phyloP scores from a whole-genome alignment of 192 early-diverging fungal genomes.

The Physocladia obscura region DNA sequence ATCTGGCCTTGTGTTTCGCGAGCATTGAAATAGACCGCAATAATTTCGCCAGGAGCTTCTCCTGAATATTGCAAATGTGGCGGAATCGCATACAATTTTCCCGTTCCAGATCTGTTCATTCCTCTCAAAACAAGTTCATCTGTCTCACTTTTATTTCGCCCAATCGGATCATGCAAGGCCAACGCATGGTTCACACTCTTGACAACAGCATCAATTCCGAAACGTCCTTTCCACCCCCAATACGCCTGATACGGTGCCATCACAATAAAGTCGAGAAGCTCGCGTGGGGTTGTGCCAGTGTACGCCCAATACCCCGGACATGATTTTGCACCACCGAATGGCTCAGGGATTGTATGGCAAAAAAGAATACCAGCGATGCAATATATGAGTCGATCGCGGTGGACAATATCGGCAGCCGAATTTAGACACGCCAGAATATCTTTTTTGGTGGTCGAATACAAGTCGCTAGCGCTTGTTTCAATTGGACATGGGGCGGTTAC shows the following conservation, averaged over 20 bases:
- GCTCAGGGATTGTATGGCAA: neutral
- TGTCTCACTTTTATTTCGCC: neutral
- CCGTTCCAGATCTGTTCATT: conserved; percentile 7
- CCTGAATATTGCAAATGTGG: no score
- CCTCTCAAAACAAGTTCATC: conserved; percentile 7
- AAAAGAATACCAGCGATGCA: neutral
- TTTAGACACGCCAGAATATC: neutral
- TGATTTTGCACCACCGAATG: neutral
- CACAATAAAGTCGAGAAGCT: conserved; percentile 2
- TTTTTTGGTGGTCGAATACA: no score
- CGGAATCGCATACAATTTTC: no score
- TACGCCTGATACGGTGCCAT: neutral
- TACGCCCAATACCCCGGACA: neutral
- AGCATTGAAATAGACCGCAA: no score
- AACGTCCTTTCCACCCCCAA: neutral
- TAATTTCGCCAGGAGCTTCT: no score
- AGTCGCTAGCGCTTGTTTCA: no score
- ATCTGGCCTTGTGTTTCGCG: no score
- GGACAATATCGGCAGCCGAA: neutral
- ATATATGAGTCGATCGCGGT: neutral
- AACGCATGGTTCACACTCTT: neutral
- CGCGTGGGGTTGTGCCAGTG: neutral
- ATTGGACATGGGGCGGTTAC: no score
- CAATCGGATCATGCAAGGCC: neutral
- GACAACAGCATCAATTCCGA: neutral